A percentile compares a stretch with the other conserved stretches of the same genome.
Conservation (phyloP, 2,329 filamentous ascomycete species). For the Monilinia aucupariae region DNA sequence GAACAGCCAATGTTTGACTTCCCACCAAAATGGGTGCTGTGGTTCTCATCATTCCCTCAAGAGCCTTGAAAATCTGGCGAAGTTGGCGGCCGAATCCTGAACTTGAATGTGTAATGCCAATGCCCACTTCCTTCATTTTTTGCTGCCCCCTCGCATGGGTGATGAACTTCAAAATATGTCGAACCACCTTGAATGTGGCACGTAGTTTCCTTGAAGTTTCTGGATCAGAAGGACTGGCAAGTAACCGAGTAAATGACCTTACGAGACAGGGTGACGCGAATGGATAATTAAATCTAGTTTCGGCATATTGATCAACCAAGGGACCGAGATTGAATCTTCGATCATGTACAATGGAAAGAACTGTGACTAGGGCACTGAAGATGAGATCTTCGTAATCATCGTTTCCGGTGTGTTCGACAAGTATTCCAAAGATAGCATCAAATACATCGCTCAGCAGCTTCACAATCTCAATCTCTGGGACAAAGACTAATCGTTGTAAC, state of each 20-base stretch:
- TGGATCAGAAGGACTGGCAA: constrained; percentile 76
- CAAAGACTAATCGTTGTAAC: constrained; percentile 80
- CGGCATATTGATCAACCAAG: constrained; percentile 85
- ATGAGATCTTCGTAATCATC: constrained; percentile 90
- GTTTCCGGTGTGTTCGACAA: constrained; percentile 85
- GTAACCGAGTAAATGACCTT: constrained; percentile 75
- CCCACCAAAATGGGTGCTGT: constrained; percentile 79
- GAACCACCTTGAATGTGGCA: constrained; percentile 90
- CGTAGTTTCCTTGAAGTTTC: constrained; percentile 79
- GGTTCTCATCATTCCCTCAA: constrained; percentile 87
- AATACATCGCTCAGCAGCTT: constrained; percentile 88
- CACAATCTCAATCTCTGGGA: constrained; percentile 95
- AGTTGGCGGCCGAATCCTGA: constrained; percentile 75
- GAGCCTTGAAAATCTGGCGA: constrained; percentile 79
- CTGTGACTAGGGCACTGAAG: constrained; percentile 82
- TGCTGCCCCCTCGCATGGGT: constrained; percentile 83
- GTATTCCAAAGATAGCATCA: constrained; percentile 82
- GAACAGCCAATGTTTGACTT: constrained; percentile 89
- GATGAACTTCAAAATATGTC: constrained; percentile 91
- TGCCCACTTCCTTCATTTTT: constrained; percentile 78
- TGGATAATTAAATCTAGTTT: constrained; percentile 84
- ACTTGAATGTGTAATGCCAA: constrained; percentile 73
- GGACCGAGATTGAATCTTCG: constrained; percentile 87
- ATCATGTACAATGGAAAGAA: constrained; percentile 90
- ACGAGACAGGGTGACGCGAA: constrained; percentile 86